These are phyloP conservation scores for Circinella umbellata DNA, from an alignment of 371 early-diverging fungal genomes.

Conservation along the genomic window DNA sequence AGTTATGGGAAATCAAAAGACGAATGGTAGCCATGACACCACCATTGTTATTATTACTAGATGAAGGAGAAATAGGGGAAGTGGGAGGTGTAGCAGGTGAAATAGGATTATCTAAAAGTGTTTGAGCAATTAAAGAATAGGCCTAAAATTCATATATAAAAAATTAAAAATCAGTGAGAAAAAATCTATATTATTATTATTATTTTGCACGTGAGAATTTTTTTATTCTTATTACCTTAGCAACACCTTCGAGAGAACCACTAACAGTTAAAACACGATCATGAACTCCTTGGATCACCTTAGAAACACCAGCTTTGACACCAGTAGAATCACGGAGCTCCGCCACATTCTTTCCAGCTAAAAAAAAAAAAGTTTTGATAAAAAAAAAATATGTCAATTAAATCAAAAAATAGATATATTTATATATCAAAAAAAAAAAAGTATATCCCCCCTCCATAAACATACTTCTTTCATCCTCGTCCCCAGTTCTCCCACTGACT, in stretches of 20 bases:
- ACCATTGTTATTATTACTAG: constrained; percentile 4
- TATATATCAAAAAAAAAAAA: background rate
- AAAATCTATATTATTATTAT: background rate
- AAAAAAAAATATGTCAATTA: background rate
- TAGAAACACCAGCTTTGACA: constrained; percentile 88
- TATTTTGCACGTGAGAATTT: too few species aligned
- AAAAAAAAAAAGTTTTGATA: background rate
- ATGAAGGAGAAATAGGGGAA: constrained; percentile 27
- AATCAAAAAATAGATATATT: background rate
- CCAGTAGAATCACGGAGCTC: constrained; percentile 83
- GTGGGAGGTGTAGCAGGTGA: constrained; percentile 36
- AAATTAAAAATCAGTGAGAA: background rate
- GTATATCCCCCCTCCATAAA: too few species aligned
- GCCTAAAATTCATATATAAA: too few species aligned
- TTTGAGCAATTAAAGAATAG: constrained; percentile 70
- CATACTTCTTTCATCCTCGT: background rate
- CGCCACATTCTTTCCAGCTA: constrained; percentile 81
- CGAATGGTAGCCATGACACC: constrained; percentile 55
- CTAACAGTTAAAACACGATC: constrained; percentile 88
- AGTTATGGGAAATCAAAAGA: constrained; percentile 81
- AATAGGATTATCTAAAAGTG: constrained; percentile 73
- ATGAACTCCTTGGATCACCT: constrained; percentile 82
- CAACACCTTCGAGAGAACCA: constrained; percentile 78
- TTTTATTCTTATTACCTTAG: constrained; percentile 51
- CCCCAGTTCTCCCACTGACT: background rate